These are phyloP conservation scores for Annulohypoxylon moriforme DNA, from an alignment of 495 filamentous ascomycete genomes.

Conservation along the genomic window DNA sequence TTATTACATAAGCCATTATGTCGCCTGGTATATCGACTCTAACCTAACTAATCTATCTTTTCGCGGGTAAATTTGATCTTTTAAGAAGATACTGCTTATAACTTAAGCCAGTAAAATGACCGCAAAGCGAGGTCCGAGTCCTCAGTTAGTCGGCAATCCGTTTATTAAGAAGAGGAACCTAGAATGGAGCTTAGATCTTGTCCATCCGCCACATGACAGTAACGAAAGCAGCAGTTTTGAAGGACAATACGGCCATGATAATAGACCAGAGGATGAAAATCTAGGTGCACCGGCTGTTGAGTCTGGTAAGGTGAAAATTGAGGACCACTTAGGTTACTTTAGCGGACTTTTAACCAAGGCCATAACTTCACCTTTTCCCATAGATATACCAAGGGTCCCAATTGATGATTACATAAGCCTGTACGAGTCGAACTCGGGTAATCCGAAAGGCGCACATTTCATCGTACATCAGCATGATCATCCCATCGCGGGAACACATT, in stretches of 20 bases:
- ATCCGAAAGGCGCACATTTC: slow-evolving; percentile 65
- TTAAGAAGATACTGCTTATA: not conserved
- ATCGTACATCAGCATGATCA: slow-evolving; percentile 78
- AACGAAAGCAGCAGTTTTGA: slow-evolving; percentile 22
- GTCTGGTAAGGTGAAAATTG: slow-evolving; percentile 63
- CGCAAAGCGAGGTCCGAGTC: slow-evolving; percentile 31
- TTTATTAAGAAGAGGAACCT: slow-evolving; percentile 53
- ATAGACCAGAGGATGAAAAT: not conserved
- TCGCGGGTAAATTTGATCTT: not conserved
- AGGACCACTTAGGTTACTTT: slow-evolving; percentile 66
- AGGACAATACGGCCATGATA: not conserved
- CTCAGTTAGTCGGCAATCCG: slow-evolving; percentile 40
- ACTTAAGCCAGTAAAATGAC: slow-evolving; percentile 25
- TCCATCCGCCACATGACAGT: slow-evolving; percentile 23
- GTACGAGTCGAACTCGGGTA: slow-evolving; percentile 62
- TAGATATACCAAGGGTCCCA: slow-evolving; percentile 50
- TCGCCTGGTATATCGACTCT: too few relatives aligned
- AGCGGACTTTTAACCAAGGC: slow-evolving; percentile 54
- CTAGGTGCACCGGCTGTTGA: slow-evolving; percentile 63
- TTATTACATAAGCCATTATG: too few relatives aligned
- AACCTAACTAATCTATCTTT: not conserved
- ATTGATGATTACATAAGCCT: slow-evolving; percentile 62
- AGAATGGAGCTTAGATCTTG: slow-evolving; percentile 46
- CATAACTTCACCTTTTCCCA: slow-evolving; percentile 42
- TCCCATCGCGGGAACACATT: slow-evolving; percentile 70